A percentile compares a stretch with the other conserved stretches of the same genome.
Evolutionary conservation across 1,139 yeast genomes (phyloP).

Genomic region (Hemisphaericaspora subhashii): DNA sequence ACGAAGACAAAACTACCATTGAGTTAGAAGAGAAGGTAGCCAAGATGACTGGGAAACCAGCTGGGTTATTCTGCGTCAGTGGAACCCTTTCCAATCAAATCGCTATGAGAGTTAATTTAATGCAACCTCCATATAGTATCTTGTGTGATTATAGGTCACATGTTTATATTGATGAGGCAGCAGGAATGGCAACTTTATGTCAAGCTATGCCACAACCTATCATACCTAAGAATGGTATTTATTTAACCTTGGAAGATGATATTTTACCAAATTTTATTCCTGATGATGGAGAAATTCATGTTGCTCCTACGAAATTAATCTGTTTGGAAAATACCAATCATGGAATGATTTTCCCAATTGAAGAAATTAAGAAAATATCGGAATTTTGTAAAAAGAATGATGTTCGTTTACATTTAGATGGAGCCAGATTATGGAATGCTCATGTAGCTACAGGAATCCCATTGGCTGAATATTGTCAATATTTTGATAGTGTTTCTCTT

Average conservation of each 20-base stretch:
- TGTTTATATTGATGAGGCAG: constrained; percentile 44
- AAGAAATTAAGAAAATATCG: constrained; percentile 40
- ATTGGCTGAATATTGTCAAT: constrained; percentile 37
- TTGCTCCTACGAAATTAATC: constrained; percentile 48
- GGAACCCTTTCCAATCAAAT: constrained; percentile 50
- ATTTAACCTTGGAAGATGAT: constrained; percentile 43
- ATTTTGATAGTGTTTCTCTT: constrained; percentile 46
- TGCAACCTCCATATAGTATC: constrained; percentile 47
- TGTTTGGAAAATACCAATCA: constrained; percentile 48
- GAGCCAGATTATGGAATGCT: constrained; percentile 51
- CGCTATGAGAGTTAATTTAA: constrained; percentile 39
- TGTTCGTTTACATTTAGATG: constrained; percentile 44
- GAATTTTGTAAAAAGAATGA: constrained; percentile 35
- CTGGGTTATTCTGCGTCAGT: constrained; percentile 44
- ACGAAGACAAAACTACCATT: constrained; percentile 40
- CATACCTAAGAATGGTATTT: constrained; percentile 35
- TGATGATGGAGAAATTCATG: constrained; percentile 49
- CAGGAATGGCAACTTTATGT: constrained; percentile 45
- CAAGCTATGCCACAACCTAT: constrained; percentile 48
- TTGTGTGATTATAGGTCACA: constrained; percentile 44
- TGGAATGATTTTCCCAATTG: constrained; percentile 45
- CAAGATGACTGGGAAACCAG: constrained; percentile 39
- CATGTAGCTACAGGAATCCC: constrained; percentile 41
- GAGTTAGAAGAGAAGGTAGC: constrained; percentile 37
- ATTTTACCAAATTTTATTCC: constrained; percentile 40